Conservation (phyloP, 805 yeast species). For the Metschnikowia rubicola region DNA sequence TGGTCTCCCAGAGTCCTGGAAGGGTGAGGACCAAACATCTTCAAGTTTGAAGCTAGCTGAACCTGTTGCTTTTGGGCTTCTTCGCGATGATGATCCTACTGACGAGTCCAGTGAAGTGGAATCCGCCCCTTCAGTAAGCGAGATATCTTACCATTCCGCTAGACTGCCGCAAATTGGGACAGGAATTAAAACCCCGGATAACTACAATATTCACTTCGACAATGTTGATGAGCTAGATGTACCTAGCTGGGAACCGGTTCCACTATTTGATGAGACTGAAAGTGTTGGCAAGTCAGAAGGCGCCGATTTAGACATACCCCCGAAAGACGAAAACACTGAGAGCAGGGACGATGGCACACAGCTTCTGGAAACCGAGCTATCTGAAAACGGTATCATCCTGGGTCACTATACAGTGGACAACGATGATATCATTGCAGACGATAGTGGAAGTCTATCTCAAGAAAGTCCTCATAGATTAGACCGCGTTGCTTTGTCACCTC, state of each 20-base stretch:
- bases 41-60: constrained; percentile 11
- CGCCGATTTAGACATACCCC: background rate
- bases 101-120: constrained; percentile 16
- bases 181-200: constrained; percentile 7
- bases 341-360: background rate
- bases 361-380: constrained; percentile 6
- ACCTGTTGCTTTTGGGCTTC: constrained; percentile 16
- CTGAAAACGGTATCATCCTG: constrained; percentile 11
- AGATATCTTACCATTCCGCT: background rate
- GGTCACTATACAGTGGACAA: constrained; percentile 17
- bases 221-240: constrained; percentile 12
- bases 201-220: constrained; percentile 10
- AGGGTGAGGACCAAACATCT: background rate
- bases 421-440: constrained; percentile 7
- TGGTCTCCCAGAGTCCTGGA: constrained; percentile 14
- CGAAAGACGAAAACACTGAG: background rate
- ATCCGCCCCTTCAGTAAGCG: background rate
- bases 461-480: background rate
- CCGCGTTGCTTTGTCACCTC: background rate
- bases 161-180: constrained; percentile 9
- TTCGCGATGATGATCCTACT: constrained; percentile 7
- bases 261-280: constrained; percentile 3
- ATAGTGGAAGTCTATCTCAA: background rate
- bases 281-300: background rate
- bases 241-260: constrained; percentile 15